Conservation (phyloP, 495 filamentous ascomycete species). For the Pseudevernia furfuracea region DNA sequence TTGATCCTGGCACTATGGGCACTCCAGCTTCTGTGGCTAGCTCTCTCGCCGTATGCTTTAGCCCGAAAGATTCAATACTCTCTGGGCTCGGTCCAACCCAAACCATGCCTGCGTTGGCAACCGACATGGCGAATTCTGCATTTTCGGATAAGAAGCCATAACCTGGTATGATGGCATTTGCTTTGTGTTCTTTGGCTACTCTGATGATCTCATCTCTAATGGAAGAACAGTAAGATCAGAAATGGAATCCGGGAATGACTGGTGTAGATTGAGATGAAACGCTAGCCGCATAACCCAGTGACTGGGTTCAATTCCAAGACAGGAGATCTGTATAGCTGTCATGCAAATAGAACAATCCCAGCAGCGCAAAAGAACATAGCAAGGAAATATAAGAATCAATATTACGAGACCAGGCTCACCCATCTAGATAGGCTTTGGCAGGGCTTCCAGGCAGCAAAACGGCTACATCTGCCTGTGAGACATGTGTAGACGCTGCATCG, state of each 20-base stretch:
- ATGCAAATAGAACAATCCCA: background rate
- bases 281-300: background rate
- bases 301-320: background rate
- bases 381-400: background rate
- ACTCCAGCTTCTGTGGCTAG: slow-evolving; percentile 45
- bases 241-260: background rate
- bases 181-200: slow-evolving; percentile 38
- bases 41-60: slow-evolving; percentile 50
- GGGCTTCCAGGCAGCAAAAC: slow-evolving; percentile 41
- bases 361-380: too few species aligned
- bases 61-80: slow-evolving; percentile 47
- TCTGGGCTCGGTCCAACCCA: slow-evolving; percentile 49
- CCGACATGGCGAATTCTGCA: slow-evolving; percentile 44
- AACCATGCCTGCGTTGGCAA: slow-evolving; percentile 41
- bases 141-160: slow-evolving; percentile 57
- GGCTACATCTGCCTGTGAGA: slow-evolving; percentile 44
- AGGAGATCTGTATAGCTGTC: background rate
- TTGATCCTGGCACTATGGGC: slow-evolving; percentile 46
- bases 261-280: background rate
- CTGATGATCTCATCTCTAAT: slow-evolving; percentile 40
- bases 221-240: slow-evolving; percentile 10
- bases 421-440: slow-evolving; percentile 42
- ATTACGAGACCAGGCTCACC: slow-evolving; percentile 23
- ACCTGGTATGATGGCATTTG: slow-evolving; percentile 47
- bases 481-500: slow-evolving; percentile 50